Conservation (phyloP, 768 basidiomycete species). For the Crucibulum laeve region DNA sequence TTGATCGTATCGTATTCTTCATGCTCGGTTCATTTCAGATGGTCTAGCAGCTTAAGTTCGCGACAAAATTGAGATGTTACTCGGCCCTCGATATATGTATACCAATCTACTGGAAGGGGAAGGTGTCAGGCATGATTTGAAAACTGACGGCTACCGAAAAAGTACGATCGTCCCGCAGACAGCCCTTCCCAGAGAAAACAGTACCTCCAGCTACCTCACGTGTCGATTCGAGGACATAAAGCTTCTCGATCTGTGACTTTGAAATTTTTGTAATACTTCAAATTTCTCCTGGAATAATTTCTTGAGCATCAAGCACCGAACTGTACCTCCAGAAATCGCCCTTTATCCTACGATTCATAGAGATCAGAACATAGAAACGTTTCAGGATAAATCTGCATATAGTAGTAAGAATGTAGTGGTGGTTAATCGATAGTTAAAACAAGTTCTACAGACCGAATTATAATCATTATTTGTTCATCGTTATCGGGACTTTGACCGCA, state of each 20-base stretch:
- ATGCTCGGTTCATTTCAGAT: constrained; percentile 60
- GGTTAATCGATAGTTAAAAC: constrained; percentile 1
- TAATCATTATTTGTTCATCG: constrained; percentile 50
- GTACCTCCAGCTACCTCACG: constrained; percentile 65
- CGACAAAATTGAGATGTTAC: constrained; percentile 6
- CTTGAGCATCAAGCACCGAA: constrained; percentile 41
- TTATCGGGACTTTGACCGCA: constrained; percentile 65
- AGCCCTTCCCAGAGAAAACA: too few relatives aligned
- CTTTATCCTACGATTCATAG: constrained; percentile 38
- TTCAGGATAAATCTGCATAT: constrained; percentile 57
- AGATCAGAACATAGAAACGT: constrained; percentile 58
- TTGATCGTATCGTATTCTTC: constrained; percentile 65
- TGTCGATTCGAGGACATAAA: constrained; percentile 65
- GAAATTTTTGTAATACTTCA: constrained; percentile 47
- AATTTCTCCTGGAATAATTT: constrained; percentile 52
- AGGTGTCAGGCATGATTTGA: not conserved
- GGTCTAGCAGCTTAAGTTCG: constrained; percentile 27
- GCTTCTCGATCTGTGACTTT: constrained; percentile 20
- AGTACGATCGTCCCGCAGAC: too few relatives aligned
- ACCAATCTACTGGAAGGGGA: constrained; percentile 61
- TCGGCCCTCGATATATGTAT: constrained; percentile 40
- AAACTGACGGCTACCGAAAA: too few relatives aligned
- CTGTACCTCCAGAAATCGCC: constrained; percentile 21
- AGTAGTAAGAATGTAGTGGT: not conserved
- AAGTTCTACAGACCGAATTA: constrained; percentile 41